Evolutionary conservation across 192 early-diverging fungal species (phyloP).

Genomic region (Backusella sp.): DNA sequence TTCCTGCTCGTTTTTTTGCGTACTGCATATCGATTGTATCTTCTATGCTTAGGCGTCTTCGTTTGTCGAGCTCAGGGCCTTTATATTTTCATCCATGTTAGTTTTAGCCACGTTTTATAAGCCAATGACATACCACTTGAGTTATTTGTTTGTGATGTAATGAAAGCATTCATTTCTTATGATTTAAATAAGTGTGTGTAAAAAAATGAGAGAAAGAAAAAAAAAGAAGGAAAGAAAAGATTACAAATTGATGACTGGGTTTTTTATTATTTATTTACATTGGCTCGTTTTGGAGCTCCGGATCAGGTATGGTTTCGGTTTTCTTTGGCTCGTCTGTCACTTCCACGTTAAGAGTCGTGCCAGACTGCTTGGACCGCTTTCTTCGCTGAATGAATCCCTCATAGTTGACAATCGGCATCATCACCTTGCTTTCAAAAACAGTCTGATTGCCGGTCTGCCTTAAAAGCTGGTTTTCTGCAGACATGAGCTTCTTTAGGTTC

Average conservation of each 20-base stretch:
- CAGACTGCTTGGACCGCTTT: conserved; percentile 17
- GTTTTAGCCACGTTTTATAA: background rate
- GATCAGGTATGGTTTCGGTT: background rate
- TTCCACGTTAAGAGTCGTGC: conserved; percentile 10
- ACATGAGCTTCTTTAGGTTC: conserved; percentile 46
- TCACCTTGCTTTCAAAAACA: background rate
- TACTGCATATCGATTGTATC: background rate
- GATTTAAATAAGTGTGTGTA: background rate
- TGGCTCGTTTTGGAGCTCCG: conserved; percentile 6
- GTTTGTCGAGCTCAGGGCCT: background rate
- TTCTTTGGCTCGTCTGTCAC: conserved; percentile 8
- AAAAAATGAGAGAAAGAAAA: background rate
- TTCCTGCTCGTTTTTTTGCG: background rate
- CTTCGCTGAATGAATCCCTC: conserved; percentile 18
- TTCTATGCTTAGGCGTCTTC: background rate
- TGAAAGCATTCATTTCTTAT: background rate
- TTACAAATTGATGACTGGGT: background rate
- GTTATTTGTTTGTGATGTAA: background rate
- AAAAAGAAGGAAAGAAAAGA: background rate
- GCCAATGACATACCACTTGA: background rate
- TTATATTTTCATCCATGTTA: background rate
- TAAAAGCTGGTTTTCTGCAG: conserved; percentile 20
- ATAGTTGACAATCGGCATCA: conserved; percentile 20
- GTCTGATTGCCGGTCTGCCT: background rate
- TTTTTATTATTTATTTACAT: conserved; percentile 10